phyloP scores from a whole-genome alignment of 2,329 filamentous ascomycete genomes.

The Nothophoma quercina region DNA sequence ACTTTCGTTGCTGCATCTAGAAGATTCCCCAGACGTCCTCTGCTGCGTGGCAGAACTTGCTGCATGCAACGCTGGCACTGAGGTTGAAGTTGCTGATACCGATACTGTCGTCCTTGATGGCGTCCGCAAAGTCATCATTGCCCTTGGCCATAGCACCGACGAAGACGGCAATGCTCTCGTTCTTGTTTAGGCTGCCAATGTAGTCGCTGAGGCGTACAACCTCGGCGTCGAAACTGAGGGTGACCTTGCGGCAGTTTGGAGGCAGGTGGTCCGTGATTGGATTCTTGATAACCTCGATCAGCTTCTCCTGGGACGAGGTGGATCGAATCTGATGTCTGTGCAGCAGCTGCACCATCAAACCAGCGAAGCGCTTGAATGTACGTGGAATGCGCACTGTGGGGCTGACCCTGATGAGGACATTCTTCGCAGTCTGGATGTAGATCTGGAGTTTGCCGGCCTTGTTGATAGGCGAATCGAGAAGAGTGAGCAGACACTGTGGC shows the following conservation, averaged over 20 bases:
- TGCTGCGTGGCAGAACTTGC: constrained; percentile 98
- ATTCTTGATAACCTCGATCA: constrained; percentile 96
- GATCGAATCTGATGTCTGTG: constrained; percentile 96
- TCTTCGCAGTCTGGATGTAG: constrained; percentile 97
- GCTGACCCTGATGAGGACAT: constrained; percentile 95
- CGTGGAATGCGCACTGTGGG: constrained; percentile 97
- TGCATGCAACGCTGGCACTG: constrained; percentile 96
- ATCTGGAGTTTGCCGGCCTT: constrained; percentile 98
- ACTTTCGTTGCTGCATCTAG: constrained; percentile 56
- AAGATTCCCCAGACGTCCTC: constrained; percentile 96
- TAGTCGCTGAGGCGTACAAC: constrained; percentile 90
- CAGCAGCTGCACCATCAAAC: constrained; percentile 96
- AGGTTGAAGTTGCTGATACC: constrained; percentile 98
- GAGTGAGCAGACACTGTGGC: constrained; percentile 87
- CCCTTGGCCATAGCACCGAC: constrained; percentile 99
- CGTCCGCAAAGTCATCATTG: constrained; percentile 91
- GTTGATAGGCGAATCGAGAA: constrained; percentile 98
- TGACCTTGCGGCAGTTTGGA: constrained; percentile 97
- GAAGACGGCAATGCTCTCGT: constrained; percentile 97
- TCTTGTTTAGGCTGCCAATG: constrained; percentile 76
- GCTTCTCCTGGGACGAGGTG: constrained; percentile 95
- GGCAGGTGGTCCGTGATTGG: constrained; percentile 97
- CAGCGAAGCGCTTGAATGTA: constrained; percentile 98
- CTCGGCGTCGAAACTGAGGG: constrained; percentile 89
- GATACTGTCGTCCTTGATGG: constrained; percentile 94